Percentiles rank a stretch among this genome's conserved stretches.
Evolutionary conservation across 805 yeast species (phyloP).

Genomic region (Ogataea glucozyma): DNA sequence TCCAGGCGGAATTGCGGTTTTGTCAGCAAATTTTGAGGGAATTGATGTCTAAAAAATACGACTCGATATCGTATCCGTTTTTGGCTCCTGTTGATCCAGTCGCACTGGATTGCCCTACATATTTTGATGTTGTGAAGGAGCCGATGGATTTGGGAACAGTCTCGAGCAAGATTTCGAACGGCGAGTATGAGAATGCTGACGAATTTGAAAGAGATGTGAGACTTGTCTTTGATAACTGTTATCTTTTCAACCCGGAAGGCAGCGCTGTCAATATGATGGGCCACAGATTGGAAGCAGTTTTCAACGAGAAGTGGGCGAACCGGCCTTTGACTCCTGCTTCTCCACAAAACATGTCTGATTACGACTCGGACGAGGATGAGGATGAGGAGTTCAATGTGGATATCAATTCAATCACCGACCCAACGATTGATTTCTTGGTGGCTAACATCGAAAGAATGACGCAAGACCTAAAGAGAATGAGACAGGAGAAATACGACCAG

Average conservation of each 20-base stretch:
- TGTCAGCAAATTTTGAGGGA: slow-evolving; percentile 83
- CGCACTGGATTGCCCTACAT: slow-evolving; percentile 88
- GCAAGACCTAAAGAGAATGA: slow-evolving; percentile 77
- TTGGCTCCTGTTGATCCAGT: slow-evolving; percentile 94
- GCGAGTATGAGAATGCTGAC: slow-evolving; percentile 85
- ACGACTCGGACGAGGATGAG: slow-evolving; percentile 42
- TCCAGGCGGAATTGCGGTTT: slow-evolving; percentile 84
- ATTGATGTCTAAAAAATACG: slow-evolving; percentile 78
- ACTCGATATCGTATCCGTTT: slow-evolving; percentile 84
- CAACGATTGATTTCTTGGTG: slow-evolving; percentile 87
- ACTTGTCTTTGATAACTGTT: slow-evolving; percentile 85
- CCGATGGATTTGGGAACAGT: slow-evolving; percentile 96
- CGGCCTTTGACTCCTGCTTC: slow-evolving; percentile 71
- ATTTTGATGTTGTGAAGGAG: slow-evolving; percentile 78
- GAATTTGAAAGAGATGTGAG: slow-evolving; percentile 83
- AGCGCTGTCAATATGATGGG: slow-evolving; percentile 96
- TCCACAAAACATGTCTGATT: slow-evolving; percentile 49
- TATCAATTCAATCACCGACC: slow-evolving; percentile 71
- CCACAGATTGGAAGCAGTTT: slow-evolving; percentile 81
- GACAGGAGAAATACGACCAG: slow-evolving; percentile 71
- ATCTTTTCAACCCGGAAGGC: slow-evolving; percentile 93
- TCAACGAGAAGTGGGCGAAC: slow-evolving; percentile 85
- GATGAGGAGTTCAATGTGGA: slow-evolving; percentile 56
- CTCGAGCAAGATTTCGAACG: slow-evolving; percentile 75
- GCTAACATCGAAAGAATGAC: slow-evolving; percentile 85